These are phyloP conservation scores for Irpex rosettiformis DNA, from an alignment of 1,284 basidiomycete species.

Conservation along the genomic window DNA sequence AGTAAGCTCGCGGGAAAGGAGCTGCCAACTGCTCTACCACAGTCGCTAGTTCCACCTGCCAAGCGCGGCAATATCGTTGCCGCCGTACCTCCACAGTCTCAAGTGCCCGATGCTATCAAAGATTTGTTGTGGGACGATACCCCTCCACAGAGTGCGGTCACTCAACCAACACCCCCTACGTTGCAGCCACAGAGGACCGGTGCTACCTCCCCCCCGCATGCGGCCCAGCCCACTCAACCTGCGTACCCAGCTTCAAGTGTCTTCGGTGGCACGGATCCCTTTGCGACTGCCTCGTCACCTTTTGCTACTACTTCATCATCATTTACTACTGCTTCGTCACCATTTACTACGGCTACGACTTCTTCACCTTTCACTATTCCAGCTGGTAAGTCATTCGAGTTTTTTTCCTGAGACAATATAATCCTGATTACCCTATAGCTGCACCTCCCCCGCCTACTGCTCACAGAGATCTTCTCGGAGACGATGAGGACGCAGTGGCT, in stretches of 20 bases:
- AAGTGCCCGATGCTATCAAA: conserved; percentile 34
- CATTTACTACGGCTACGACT: background rate
- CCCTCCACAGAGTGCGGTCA: conserved; percentile 45
- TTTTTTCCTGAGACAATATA: background rate
- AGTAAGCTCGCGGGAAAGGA: conserved; percentile 83
- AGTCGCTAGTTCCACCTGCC: conserved; percentile 78
- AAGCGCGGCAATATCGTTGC: conserved; percentile 40
- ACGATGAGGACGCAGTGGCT: conserved; percentile 56
- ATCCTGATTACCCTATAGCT: background rate
- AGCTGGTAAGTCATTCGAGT: conserved; percentile 17
- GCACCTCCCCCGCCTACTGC: conserved; percentile 18
- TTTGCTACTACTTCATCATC: background rate
- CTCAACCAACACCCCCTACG: conserved; percentile 22
- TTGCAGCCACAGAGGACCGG: conserved; percentile 39
- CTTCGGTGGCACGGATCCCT: conserved; percentile 38
- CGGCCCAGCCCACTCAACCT: conserved; percentile 16
- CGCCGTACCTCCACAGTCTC: conserved; percentile 31
- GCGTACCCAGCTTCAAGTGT: conserved; percentile 15
- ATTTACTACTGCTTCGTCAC: background rate
- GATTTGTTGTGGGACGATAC: conserved; percentile 65
- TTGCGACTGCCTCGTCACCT: conserved; percentile 27
- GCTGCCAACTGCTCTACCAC: conserved; percentile 71
- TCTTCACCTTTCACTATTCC: conserved; percentile 8
- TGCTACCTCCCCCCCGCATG: conserved; percentile 24
- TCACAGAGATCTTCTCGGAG: conserved; percentile 60